phyloP scores from a whole-genome alignment of 768 basidiomycete genomes.

The Ramaria rubella region DNA sequence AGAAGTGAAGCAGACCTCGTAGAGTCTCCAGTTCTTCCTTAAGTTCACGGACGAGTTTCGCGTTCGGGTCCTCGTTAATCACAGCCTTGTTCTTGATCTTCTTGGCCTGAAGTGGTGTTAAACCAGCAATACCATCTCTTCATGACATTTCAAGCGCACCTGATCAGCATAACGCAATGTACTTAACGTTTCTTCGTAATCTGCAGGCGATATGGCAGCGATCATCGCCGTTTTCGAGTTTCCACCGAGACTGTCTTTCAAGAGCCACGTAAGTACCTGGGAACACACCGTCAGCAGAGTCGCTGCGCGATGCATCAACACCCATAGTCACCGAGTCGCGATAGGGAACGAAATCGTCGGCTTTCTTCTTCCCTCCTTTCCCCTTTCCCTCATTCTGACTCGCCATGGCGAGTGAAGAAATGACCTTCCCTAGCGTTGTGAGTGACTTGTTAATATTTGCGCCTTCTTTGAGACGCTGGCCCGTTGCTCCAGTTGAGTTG shows the following conservation, averaged over 20 bases:
- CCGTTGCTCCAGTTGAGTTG: constrained; percentile 96
- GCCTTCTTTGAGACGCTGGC: constrained; percentile 92
- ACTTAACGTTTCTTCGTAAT: constrained; percentile 96
- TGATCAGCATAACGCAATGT: constrained; percentile 97
- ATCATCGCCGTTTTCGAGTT: constrained; percentile 99
- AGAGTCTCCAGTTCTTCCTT: constrained; percentile 96
- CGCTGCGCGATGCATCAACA: neutral
- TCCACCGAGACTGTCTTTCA: constrained; percentile 96
- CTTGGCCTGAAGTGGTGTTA: constrained; percentile 53
- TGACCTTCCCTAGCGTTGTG: constrained; percentile 97
- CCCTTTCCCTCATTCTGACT: constrained; percentile 50
- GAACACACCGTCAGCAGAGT: constrained; percentile 8
- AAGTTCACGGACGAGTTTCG: constrained; percentile 95
- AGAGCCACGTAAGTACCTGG: constrained; percentile 92
- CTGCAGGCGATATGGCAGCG: constrained; percentile 96
- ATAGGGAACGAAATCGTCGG: constrained; percentile 92
- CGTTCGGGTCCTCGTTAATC: constrained; percentile 99
- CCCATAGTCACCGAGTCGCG: constrained; percentile 82
- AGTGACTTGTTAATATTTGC: constrained; percentile 98
- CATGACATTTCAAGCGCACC: constrained; percentile 2
- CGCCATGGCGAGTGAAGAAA: constrained; percentile 74
- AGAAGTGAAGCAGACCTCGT: constrained; percentile 47
- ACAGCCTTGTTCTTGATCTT: constrained; percentile 99
- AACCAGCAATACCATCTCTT: neutral
- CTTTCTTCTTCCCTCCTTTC: constrained; percentile 75